phyloP scores from a whole-genome alignment of 768 basidiomycete genomes.

The Lactarius pseudohatsudake region DNA sequence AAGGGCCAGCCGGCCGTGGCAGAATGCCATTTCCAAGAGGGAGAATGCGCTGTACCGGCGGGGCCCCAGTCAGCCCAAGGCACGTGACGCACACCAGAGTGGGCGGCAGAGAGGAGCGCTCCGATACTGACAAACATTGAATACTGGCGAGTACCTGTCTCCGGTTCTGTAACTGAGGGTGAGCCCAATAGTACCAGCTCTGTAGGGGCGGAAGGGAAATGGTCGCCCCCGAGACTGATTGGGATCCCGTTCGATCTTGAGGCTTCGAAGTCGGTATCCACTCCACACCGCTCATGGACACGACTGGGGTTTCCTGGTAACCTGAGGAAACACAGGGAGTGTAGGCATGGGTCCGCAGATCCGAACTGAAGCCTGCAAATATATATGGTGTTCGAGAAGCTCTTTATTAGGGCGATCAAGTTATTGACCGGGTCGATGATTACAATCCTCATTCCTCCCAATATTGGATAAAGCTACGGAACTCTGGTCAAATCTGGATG shows the following conservation, averaged over 20 bases:
- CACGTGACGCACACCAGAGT: background rate
- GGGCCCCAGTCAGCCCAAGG: constrained; percentile 21
- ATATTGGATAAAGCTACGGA: background rate
- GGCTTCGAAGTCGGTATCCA: constrained; percentile 10
- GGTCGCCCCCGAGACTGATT: constrained; percentile 2
- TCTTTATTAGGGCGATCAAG: constrained; percentile 11
- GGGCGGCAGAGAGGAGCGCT: background rate
- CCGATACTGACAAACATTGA: constrained; percentile 15
- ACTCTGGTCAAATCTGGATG: background rate
- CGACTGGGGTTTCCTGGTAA: background rate
- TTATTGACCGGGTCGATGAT: constrained; percentile 3
- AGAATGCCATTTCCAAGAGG: background rate
- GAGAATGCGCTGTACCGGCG: constrained; percentile 7
- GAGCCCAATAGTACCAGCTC: constrained; percentile 11
- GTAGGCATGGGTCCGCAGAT: background rate
- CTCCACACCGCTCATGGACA: background rate
- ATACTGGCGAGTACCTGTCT: background rate
- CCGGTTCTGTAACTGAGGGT: background rate
- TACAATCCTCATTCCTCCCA: constrained; percentile 13
- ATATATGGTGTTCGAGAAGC: constrained; percentile 2
- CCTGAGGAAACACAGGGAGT: constrained; percentile 14
- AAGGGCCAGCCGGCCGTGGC: constrained; percentile 13
- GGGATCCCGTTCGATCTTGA: background rate
- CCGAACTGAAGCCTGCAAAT: constrained; percentile 13
- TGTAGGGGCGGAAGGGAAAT: constrained; percentile 18